Base-by-base conservation (phyloP, 345 rosid species). In the Populus ilicifolia region DNA sequence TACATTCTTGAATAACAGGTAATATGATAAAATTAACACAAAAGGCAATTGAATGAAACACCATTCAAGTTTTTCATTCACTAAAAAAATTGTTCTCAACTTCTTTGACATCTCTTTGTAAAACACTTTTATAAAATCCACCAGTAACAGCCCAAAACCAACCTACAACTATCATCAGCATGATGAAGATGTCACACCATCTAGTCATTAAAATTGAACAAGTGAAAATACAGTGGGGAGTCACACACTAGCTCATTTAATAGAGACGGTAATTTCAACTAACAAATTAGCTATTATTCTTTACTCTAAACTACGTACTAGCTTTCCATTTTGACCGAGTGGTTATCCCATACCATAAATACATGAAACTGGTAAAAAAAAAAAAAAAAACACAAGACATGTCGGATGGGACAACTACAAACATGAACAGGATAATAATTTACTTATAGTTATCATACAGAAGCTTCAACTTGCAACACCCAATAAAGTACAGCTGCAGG, bases 401-500 rank as follows among this genome's bases (percentile, higher is more conserved):
- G 17, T 33, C 23, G 6, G 43, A 66, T 66, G 69, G 41, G 10
- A 38, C 16, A 2, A 1, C 8, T 39, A 39, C 23, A 12, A 29
- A 46, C 20, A 50, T 50, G 62, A 52, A 56, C 23, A 62, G 23
- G 63, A 35, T 23, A 25, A 27, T 5, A 27, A 33, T 6, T 50
- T 25, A 73, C 20, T 12, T 7, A 5, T 18, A 48, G 46, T 52
- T 29, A 43, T 3, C 36, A 63, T 4, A 18, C 54, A 64, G 14
- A 21, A 39, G 17, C 25, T 62, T 39, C 52, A 64, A 25, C 20
- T n/a, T 13, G 29, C 75, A 62, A 73, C n/a, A 73, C 30, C 75
- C 69, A n/a, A 64, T 23, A 76, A 79, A 11, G 71, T 54, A 73
- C 75, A 59, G 61, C 38, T 44, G 62, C 36, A 17, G 44, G 33